Base-by-base conservation (phyloP, 331 rosid genomes). In the Malus hybrid region DNA sequence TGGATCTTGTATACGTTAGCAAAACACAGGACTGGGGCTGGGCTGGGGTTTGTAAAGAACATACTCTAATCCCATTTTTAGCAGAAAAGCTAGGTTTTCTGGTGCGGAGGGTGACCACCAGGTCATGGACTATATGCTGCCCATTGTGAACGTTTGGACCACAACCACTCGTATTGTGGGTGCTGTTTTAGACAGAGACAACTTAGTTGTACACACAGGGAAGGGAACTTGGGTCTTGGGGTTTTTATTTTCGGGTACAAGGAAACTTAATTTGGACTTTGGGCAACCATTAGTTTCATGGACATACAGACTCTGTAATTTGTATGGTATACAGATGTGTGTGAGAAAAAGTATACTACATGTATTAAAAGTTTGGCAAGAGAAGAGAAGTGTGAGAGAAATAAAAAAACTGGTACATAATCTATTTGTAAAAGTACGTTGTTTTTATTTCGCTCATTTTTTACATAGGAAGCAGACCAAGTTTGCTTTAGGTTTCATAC, bases 71-170 rank as follows among this genome's bases (percentile, higher is more conserved):
- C 76, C 87, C 42, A 83, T 48, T 73, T 83, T 76, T 73, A 80
- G 87, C 73, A 80, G 66, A 48, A 64, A 80, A 55, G 79, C 56
- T 70, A 63, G 77, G 84, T 78, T 87, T 78, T 39, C 29, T 80
- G 84, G 80, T 84, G 39, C 68, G 78, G 55, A 8, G 67, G 72
- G 83, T 52, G 73, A 61, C 67, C 83, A 69, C 79, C 14, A 74
- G 54, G 31, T 66, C 70, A n/a, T 66, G 70, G 52, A 64, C 68
- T 15, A 1, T 15, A 57, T 69, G 61, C 76, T 83, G 60, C 79
- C 86, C 65, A 29, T 62, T 16, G 31, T 57, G 57, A 52, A 6
- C 18, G 31, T 60, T 62, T 32, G 75, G 86, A 54, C 84, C 81
- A 83, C 80, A 39, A 39, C 46, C 46, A 39, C 46, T 13, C 16